Evolutionary conservation across 1,284 basidiomycete species (phyloP).

Genomic region (Ganoderma multipileum): DNA sequence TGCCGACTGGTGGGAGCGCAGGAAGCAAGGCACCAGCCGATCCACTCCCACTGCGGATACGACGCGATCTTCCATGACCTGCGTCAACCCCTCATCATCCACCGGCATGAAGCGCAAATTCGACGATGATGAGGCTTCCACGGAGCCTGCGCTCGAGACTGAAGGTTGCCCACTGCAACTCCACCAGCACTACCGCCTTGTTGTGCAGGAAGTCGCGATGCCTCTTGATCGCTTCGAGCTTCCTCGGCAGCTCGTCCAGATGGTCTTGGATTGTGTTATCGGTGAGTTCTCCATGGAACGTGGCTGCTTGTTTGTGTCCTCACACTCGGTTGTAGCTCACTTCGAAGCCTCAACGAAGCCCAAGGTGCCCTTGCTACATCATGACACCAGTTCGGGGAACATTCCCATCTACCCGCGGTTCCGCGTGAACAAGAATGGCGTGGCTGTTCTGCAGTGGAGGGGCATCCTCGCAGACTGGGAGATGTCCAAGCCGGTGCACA

Average conservation of each 20-base stretch:
- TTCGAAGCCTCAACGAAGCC: not conserved
- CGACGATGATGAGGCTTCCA: not conserved
- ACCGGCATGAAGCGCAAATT: not conserved
- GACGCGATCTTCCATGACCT: not conserved
- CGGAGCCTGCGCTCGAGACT: not conserved
- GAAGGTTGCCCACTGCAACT: not conserved
- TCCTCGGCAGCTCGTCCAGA: not conserved
- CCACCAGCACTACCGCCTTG: constrained; percentile 8
- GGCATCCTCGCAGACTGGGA: constrained; percentile 27
- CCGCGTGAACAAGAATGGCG: not conserved
- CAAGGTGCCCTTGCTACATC: not conserved
- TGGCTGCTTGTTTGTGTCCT: not conserved
- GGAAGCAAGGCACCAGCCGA: not conserved
- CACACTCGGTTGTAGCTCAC: not conserved
- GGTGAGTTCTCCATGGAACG: not conserved
- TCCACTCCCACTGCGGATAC: not conserved
- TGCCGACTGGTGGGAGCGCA: not conserved
- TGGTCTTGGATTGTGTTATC: constrained; percentile 3
- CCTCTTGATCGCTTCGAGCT: not conserved
- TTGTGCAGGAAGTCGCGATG: constrained; percentile 7
- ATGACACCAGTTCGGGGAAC: constrained; percentile 12
- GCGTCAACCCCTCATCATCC: not conserved
- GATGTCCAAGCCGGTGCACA: constrained; percentile 12
- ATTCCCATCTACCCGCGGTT: constrained; percentile 11
- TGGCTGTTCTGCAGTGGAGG: constrained; percentile 7